Evolutionary conservation across 768 basidiomycete species (phyloP), one percentile per base, ranked within the genome.

Genomic region (Suillus sp.): DNA sequence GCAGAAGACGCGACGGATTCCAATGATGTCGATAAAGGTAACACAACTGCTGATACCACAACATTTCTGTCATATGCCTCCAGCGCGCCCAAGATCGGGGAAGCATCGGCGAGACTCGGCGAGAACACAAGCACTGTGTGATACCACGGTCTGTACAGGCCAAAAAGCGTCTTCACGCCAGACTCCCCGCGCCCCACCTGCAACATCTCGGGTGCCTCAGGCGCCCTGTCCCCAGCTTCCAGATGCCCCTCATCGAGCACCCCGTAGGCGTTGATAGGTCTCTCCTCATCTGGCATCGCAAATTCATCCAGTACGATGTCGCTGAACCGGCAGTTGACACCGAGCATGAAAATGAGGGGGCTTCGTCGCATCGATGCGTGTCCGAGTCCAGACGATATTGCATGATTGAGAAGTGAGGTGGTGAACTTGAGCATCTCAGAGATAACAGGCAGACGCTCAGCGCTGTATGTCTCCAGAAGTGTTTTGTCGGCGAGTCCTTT

Each of bases 261-360:
- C 32, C 63, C 51, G 22, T 65, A 65, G 18, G 62, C 55, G 42
- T 45, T 53, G 7, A 66, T 61, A 40, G 18, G 30, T 22, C 11
- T 53, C 35, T 53, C 61, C 43, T 45, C n/a, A 3, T 11, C 43
- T 22, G 22, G 18, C 2, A 6, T 13, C 10, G 13, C 38, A 42
- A 57, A 59, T 18, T 64, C 65, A 30, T 60, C 65, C 34, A 67
- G 58, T 40, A 67, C 37, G 42, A 68, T 62, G 22, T 59, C 18
- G 55, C 67, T 60, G 61, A 32, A 62, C 53, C 65, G 53, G 58
- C 59, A 60, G 60, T 67, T 68, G 61, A 69, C 38, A 37, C 63
- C 62, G 37, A 85, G 77, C 69, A 81, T 80, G 20, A 5, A 48
- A 14, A 65, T 32, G n/a, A 57, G 20, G 30, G 51, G 51, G 10